These are phyloP conservation scores for Colletotrichum zoysiae DNA, from an alignment of 2,329 filamentous ascomycete genomes.

Conservation along the genomic window DNA sequence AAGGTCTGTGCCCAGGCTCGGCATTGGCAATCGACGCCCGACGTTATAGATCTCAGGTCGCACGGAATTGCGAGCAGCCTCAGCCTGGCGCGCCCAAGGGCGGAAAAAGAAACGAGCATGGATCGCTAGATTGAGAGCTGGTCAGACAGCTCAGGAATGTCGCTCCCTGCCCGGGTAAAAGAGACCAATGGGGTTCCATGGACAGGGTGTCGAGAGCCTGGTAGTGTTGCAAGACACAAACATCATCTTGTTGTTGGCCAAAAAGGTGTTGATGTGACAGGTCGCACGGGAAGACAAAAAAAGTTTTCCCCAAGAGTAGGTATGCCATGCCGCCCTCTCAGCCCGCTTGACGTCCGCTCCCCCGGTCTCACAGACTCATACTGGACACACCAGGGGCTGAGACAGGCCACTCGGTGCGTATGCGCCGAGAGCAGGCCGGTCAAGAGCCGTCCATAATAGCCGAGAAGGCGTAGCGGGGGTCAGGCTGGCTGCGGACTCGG, in stretches of 20 bases:
- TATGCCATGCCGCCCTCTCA: conserved; percentile 15
- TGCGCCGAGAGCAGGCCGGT: conserved; percentile 25
- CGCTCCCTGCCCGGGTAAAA: conserved; percentile 17
- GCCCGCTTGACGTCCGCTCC: conserved; percentile 35
- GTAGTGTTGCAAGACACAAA: conserved; percentile 33
- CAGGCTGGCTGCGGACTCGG: conserved; percentile 62
- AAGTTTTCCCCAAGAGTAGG: conserved; percentile 20
- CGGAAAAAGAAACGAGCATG: conserved; percentile 33
- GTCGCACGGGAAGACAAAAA: conserved; percentile 18
- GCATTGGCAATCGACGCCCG: conserved; percentile 10
- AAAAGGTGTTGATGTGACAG: conserved; percentile 19
- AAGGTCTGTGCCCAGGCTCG: not conserved
- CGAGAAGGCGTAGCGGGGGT: conserved; percentile 63
- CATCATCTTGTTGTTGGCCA: conserved; percentile 14
- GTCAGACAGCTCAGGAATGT: conserved; percentile 22
- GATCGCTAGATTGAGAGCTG: conserved; percentile 26
- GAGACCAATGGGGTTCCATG: conserved; percentile 23
- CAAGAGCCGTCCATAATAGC: conserved; percentile 42
- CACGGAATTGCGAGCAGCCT: conserved; percentile 21
- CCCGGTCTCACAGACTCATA: conserved; percentile 23
- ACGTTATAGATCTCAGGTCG: conserved; percentile 33
- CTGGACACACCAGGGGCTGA: conserved; percentile 22
- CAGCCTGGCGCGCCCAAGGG: conserved; percentile 23
- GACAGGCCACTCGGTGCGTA: conserved; percentile 18
- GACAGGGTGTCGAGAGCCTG: conserved; percentile 18